These are phyloP conservation scores for Hymenoscyphus occultus DNA, from an alignment of 2,329 filamentous ascomycete species.

Conservation along the genomic window DNA sequence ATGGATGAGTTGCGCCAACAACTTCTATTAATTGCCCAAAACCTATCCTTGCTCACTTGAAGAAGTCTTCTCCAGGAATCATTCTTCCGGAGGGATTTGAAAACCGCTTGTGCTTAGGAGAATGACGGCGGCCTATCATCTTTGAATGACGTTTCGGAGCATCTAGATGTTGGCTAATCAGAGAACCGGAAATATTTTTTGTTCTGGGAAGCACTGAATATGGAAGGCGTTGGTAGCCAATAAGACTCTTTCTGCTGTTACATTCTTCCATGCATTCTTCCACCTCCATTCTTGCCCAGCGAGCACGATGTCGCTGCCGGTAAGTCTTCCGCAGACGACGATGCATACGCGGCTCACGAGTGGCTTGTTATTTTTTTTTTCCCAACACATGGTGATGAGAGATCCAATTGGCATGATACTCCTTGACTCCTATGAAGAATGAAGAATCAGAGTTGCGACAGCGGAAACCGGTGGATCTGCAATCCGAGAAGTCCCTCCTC, in stretches of 20 bases:
- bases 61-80: background rate
- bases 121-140: background rate
- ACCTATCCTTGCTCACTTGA: background rate
- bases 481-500: background rate
- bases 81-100: background rate
- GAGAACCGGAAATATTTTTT: background rate
- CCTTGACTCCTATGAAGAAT: background rate
- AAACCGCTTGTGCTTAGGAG: background rate
- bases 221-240: background rate
- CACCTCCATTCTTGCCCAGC: background rate
- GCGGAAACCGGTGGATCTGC: background rate
- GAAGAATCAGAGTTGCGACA: background rate
- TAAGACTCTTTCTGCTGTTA: too few species aligned
- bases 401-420: background rate
- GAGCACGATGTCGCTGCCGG: background rate
- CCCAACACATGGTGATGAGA: background rate
- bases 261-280: background rate
- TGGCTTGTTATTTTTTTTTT: too few species aligned
- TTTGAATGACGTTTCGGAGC: slow-evolving; percentile 1
- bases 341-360: too few species aligned
- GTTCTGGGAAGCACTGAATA: background rate
- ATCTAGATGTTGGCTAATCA: slow-evolving; percentile 1
- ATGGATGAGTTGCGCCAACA: background rate
- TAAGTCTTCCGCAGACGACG: too few species aligned
- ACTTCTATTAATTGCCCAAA: background rate